phyloP scores from a whole-genome alignment of 176 grass and related monocot genomes.

The Phyllostachys edulis region DNA sequence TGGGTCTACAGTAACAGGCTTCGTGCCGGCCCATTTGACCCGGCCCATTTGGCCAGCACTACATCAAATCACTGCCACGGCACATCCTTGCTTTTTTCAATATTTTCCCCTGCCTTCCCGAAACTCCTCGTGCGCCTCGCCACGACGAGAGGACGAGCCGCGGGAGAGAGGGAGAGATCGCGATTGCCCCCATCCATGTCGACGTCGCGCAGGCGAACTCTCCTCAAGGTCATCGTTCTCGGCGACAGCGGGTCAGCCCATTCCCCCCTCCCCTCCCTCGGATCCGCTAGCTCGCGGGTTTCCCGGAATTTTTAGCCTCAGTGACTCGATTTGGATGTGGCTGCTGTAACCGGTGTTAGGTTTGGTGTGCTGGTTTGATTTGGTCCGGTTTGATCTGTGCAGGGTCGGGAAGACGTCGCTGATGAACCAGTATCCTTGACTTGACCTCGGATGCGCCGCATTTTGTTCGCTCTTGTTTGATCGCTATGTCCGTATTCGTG shows the following conservation, averaged over 20 bases:
- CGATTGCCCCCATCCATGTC: slow-evolving; percentile 45
- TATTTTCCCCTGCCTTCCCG: background rate
- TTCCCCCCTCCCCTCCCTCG: slow-evolving; percentile 4
- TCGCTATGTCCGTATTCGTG: background rate
- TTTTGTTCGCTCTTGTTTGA: background rate
- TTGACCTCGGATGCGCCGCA: background rate
- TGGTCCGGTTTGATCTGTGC: slow-evolving; percentile 41
- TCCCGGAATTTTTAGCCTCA: background rate
- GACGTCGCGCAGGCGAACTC: slow-evolving; percentile 64
- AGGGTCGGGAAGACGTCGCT: slow-evolving; percentile 99
- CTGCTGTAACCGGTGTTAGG: background rate
- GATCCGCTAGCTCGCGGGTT: slow-evolving; percentile 27
- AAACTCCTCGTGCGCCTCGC: slow-evolving; percentile 32
- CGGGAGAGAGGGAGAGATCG: slow-evolving; percentile 8
- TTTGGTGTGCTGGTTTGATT: slow-evolving; percentile 25
- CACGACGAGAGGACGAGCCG: slow-evolving; percentile 12
- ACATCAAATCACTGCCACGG: background rate
- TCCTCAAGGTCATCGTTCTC: slow-evolving; percentile 73
- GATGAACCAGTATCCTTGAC: slow-evolving; percentile 98
- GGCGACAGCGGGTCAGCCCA: slow-evolving; percentile 62
- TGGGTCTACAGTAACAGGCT: no score
- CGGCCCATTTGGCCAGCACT: no score
- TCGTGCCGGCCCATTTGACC: no score
- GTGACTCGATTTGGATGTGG: slow-evolving; percentile 35
- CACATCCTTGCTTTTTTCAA: background rate